A percentile compares a stretch with the other conserved stretches of the same genome.
phyloP scores from a whole-genome alignment of 1,284 basidiomycete genomes.

The Moesziomyces antarcticus region DNA sequence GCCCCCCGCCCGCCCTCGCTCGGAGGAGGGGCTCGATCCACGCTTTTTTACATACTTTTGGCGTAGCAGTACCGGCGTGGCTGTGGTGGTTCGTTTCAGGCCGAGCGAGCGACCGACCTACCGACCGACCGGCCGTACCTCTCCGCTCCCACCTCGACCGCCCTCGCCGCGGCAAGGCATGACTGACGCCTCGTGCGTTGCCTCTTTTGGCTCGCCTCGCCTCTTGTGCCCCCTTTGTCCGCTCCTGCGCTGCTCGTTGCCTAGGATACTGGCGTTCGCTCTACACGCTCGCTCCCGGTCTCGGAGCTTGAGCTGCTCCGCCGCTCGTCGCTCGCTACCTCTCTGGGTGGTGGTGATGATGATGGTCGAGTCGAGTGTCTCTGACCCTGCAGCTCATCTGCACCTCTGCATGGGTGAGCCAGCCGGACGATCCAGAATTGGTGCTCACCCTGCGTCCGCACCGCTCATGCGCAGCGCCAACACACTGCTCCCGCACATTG shows the following conservation, averaged over 20 bases:
- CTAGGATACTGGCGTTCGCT: background rate
- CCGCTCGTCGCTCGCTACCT: background rate
- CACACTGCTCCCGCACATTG: background rate
- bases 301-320: background rate
- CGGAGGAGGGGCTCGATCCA: slow-evolving; percentile 20
- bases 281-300: background rate
- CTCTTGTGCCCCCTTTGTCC: no score
- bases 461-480: background rate
- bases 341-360: no score
- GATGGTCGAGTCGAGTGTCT: slow-evolving; percentile 5
- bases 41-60: background rate
- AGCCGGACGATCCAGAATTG: slow-evolving; percentile 12
- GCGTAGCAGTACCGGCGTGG: slow-evolving; percentile 13
- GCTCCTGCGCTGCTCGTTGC: no score
- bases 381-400: slow-evolving; percentile 26
- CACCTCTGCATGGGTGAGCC: slow-evolving; percentile 14
- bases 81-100: slow-evolving; percentile 13
- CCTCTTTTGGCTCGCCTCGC: background rate
- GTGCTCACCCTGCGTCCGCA: slow-evolving; percentile 11
- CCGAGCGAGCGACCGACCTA: background rate
- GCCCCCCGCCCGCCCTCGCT: no score
- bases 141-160: no score
- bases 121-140: no score
- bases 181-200: background rate
- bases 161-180: background rate